phyloP scores from a whole-genome alignment of 2,329 filamentous ascomycete genomes.

The Coleophoma eucalyptorum region DNA sequence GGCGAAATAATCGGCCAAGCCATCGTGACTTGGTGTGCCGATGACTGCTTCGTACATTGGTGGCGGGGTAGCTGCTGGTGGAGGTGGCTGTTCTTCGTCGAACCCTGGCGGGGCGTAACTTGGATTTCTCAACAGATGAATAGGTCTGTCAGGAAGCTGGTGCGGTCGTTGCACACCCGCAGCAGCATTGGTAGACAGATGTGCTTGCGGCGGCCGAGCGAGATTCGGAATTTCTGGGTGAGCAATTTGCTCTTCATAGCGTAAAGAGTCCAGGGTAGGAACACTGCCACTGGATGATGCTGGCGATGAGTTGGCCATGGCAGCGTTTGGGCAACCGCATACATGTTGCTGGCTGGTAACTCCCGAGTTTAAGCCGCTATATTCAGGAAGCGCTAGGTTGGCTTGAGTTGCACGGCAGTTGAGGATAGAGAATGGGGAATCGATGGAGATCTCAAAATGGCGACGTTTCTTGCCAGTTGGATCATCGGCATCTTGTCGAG shows the following conservation, averaged over 20 bases:
- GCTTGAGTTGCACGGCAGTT: conserved; percentile 69
- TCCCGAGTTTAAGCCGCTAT: conserved; percentile 48
- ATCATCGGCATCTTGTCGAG: conserved; percentile 61
- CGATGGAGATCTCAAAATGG: conserved; percentile 75
- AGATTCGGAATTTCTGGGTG: conserved; percentile 26
- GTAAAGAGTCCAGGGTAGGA: conserved; percentile 40
- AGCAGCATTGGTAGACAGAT: conserved; percentile 26
- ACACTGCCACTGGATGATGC: conserved; percentile 38
- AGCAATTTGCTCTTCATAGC: conserved; percentile 7
- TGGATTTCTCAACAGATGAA: conserved; percentile 64
- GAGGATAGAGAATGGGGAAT: conserved; percentile 72
- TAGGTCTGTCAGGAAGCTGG: conserved; percentile 36
- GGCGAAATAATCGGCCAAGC: conserved; percentile 66
- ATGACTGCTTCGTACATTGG: conserved; percentile 66
- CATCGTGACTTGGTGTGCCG: conserved; percentile 45
- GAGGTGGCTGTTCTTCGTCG: conserved; percentile 64
- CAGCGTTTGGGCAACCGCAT: conserved; percentile 63
- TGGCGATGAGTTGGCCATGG: conserved; percentile 20
- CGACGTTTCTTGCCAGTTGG: conserved; percentile 54
- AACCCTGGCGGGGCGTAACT: conserved; percentile 70
- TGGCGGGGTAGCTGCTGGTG: conserved; percentile 65
- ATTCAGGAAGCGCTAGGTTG: conserved; percentile 67
- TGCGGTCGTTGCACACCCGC: conserved; percentile 31
- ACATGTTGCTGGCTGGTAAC: conserved; percentile 35
- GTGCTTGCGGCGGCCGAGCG: conserved; percentile 44